Conservation (phyloP, 352 stramenopile genomes). For the Phytopythium delawarense region DNA sequence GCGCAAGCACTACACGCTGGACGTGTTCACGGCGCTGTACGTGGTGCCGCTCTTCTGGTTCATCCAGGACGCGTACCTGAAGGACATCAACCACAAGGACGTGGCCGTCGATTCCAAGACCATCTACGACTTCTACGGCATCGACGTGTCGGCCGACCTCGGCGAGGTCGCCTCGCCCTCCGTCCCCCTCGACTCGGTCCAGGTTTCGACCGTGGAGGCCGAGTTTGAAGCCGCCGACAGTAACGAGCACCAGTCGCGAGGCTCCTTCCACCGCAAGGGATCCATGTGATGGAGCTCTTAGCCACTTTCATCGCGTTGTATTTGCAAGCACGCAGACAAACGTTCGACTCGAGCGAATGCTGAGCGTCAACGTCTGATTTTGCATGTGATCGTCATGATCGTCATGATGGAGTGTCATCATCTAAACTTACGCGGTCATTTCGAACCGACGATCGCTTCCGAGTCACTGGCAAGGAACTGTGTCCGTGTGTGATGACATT, state of each 20-base stretch:
- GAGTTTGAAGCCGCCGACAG: not conserved
- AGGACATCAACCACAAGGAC: conserved; percentile 84
- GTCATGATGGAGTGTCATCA: not conserved
- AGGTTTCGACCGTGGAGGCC: conserved; percentile 5
- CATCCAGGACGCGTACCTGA: conserved; percentile 69
- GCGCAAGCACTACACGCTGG: conserved; percentile 89
- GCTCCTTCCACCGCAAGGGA: conserved; percentile 3
- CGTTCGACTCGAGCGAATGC: no score
- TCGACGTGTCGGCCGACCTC: conserved; percentile 33
- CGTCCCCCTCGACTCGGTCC: conserved; percentile 12
- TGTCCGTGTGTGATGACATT: no score
- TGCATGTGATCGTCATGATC: not conserved
- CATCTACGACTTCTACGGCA: conserved; percentile 57
- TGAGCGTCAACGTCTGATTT: no score
- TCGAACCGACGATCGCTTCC: no score
- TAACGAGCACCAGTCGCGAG: not conserved
- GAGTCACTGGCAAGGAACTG: no score
- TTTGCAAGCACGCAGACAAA: not conserved
- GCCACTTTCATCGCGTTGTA: not conserved
- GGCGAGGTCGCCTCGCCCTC: conserved; percentile 9
- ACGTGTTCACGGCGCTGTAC: conserved; percentile 89
- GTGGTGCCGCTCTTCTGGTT: conserved; percentile 86
- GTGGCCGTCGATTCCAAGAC: conserved; percentile 9
- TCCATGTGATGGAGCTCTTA: conserved; percentile 1
- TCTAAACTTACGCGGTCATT: no score